Evolutionary conservation across 495 filamentous ascomycete species (phyloP).

Genomic region (Delitschia confertaspora): DNA sequence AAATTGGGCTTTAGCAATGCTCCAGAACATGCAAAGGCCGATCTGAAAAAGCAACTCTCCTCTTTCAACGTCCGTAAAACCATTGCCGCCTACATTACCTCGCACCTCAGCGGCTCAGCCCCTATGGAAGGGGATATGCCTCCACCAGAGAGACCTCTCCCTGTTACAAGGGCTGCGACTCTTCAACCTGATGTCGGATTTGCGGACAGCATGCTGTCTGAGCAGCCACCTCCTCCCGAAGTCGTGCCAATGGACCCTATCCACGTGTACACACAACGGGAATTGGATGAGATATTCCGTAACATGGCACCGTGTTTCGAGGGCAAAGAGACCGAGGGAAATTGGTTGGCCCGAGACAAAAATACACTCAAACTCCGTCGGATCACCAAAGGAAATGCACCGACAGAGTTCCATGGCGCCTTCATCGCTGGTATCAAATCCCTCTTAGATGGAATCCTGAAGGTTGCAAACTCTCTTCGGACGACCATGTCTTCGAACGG

Average conservation of each 20-base stretch:
- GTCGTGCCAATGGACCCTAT: conserved; percentile 66
- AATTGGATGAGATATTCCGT: conserved; percentile 74
- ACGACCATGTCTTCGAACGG: conserved; percentile 83
- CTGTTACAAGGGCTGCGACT: conserved; percentile 8
- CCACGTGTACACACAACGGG: conserved; percentile 68
- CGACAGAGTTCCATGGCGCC: conserved; percentile 59
- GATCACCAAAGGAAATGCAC: conserved; percentile 75
- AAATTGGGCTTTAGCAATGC: conserved; percentile 50
- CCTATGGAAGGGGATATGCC: conserved; percentile 42
- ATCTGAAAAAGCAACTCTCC: conserved; percentile 74
- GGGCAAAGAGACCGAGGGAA: conserved; percentile 80
- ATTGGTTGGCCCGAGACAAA: conserved; percentile 82
- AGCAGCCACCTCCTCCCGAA: conserved; percentile 37
- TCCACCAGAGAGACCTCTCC: conserved; percentile 30
- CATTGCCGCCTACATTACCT: conserved; percentile 68
- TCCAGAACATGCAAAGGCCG: conserved; percentile 72
- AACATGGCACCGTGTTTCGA: conserved; percentile 77
- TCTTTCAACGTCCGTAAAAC: conserved; percentile 72
- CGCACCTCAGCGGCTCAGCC: conserved; percentile 55
- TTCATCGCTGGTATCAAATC: conserved; percentile 62
- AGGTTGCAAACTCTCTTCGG: conserved; percentile 73
- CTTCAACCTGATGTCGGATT: conserved; percentile 26
- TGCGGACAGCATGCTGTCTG: conserved; percentile 31
- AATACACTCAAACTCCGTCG: conserved; percentile 63
- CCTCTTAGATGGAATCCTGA: conserved; percentile 81